phyloP scores from a whole-genome alignment of 345 rosid species.

The Moricandia arvensis region DNA sequence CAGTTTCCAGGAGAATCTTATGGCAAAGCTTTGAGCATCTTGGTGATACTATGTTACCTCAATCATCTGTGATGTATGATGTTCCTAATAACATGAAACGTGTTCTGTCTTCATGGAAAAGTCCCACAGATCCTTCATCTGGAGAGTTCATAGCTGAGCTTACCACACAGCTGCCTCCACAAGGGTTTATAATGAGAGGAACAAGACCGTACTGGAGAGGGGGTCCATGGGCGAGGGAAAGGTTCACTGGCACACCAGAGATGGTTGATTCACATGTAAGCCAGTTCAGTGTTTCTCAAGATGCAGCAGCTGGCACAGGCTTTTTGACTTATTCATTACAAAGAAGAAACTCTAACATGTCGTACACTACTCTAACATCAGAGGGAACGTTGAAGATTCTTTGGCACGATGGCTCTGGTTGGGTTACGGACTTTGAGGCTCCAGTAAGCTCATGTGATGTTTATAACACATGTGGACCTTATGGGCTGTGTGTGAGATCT shows the following conservation, averaged over 20 bases:
- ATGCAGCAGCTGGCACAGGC: conserved; percentile 29
- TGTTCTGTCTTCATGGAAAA: conserved; percentile 32
- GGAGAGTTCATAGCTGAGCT: conserved; percentile 36
- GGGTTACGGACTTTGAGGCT: conserved; percentile 31
- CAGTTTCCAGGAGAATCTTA: conserved; percentile 3
- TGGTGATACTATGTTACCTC: conserved; percentile 33
- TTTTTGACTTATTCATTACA: conserved; percentile 22
- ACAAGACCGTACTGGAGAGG: conserved; percentile 34
- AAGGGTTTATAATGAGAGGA: conserved; percentile 33
- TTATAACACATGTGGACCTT: conserved; percentile 29
- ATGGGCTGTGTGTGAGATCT: conserved; percentile 32
- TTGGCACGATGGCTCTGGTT: conserved; percentile 32
- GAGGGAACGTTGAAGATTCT: conserved; percentile 30
- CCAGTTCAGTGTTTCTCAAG: conserved; percentile 27
- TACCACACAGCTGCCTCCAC: conserved; percentile 34
- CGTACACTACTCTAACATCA: conserved; percentile 28
- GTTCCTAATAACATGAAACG: conserved; percentile 3
- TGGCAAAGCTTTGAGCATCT: conserved; percentile 41
- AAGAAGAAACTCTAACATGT: conserved; percentile 29
- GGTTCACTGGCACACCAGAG: conserved; percentile 37
- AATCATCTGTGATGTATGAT: conserved; percentile 32
- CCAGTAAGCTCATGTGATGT: conserved; percentile 30
- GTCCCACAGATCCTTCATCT: conserved; percentile 32
- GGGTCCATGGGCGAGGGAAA: conserved; percentile 33
- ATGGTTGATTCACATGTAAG: conserved; percentile 27